A percentile compares a stretch with the other conserved stretches of the same genome.
These are phyloP conservation scores for Mucor racemosus DNA, from an alignment of 371 early-diverging fungal species.

Conservation along the genomic window DNA sequence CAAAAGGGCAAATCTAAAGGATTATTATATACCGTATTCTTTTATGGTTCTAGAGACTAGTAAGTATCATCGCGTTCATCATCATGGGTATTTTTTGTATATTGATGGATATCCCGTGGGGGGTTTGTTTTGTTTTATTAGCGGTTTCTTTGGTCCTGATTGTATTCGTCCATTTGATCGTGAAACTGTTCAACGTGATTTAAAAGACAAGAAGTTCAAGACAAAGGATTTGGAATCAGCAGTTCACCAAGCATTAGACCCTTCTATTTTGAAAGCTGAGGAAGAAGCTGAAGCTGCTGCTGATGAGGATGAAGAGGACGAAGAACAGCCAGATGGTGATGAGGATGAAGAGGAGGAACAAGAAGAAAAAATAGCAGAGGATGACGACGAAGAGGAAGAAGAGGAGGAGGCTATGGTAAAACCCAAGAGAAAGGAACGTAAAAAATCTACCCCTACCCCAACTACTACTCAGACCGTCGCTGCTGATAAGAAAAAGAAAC, in stretches of 20 bases:
- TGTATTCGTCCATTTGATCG: conserved; percentile 50
- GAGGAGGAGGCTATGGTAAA: conserved; percentile 18
- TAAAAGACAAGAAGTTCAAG: conserved; percentile 57
- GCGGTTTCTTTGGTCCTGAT: conserved; percentile 59
- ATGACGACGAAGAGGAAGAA: conserved; percentile 9
- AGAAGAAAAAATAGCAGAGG: background rate
- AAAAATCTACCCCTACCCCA: conserved; percentile 6
- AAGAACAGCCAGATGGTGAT: conserved; percentile 26
- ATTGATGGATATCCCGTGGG: background rate
- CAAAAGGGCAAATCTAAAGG: conserved; percentile 57
- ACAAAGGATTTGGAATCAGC: conserved; percentile 54
- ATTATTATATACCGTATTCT: conserved; percentile 60
- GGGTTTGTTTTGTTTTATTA: conserved; percentile 12
- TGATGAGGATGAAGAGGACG: conserved; percentile 24
- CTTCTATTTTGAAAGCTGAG: conserved; percentile 31
- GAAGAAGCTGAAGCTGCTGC: conserved; percentile 29
- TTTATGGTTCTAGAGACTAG: conserved; percentile 70
- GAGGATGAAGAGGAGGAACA: conserved; percentile 8
- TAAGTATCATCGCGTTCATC: conserved; percentile 40
- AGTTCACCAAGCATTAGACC: conserved; percentile 42
- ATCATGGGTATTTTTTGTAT: background rate
- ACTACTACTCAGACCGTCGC: background rate
- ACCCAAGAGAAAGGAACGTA: conserved; percentile 23
- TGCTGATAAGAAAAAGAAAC: conserved; percentile 1
- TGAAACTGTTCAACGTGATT: conserved; percentile 47